Evolutionary conservation across 768 basidiomycete species (phyloP).

Genomic region (Suillus variegatus): DNA sequence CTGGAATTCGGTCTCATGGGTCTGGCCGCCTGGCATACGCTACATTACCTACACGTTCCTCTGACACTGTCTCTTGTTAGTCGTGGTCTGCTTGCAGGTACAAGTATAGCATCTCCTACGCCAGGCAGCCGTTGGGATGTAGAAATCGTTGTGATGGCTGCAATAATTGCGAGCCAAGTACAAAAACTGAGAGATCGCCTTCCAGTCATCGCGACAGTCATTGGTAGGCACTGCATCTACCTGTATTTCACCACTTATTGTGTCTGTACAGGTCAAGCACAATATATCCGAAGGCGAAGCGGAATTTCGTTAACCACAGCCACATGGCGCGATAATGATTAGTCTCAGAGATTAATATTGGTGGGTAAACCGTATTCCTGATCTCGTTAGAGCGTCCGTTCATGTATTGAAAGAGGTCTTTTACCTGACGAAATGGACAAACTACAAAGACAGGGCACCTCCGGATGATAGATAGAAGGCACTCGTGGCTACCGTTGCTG

Average conservation of each 20-base stretch:
- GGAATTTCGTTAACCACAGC: slow-evolving; percentile 50
- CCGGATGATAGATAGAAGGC: slow-evolving; percentile 1
- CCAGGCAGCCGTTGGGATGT: slow-evolving; percentile 3
- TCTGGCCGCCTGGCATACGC: slow-evolving; percentile 31
- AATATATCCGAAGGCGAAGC: slow-evolving; percentile 42
- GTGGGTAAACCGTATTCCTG: neutral
- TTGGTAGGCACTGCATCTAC: neutral
- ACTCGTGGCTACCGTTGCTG: neutral
- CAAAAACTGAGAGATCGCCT: neutral
- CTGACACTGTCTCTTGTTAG: neutral
- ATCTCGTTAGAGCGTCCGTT: neutral
- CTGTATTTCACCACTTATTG: neutral
- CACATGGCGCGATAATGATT: slow-evolving; percentile 43
- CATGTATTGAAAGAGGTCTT: slow-evolving; percentile 1
- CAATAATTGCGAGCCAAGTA: slow-evolving; percentile 1
- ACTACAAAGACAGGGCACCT: slow-evolving; percentile 1
- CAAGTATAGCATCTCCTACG: slow-evolving; percentile 11
- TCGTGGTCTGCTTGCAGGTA: slow-evolving; percentile 37
- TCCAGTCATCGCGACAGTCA: neutral
- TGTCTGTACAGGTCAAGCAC: slow-evolving; percentile 17
- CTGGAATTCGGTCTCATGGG: slow-evolving; percentile 31
- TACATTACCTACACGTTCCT: neutral
- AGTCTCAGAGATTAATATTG: slow-evolving; percentile 26
- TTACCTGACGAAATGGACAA: slow-evolving; percentile 8
- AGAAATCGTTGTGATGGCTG: neutral